phyloP scores from a whole-genome alignment of 495 filamentous ascomycete genomes.

The Penicillium arizonense region DNA sequence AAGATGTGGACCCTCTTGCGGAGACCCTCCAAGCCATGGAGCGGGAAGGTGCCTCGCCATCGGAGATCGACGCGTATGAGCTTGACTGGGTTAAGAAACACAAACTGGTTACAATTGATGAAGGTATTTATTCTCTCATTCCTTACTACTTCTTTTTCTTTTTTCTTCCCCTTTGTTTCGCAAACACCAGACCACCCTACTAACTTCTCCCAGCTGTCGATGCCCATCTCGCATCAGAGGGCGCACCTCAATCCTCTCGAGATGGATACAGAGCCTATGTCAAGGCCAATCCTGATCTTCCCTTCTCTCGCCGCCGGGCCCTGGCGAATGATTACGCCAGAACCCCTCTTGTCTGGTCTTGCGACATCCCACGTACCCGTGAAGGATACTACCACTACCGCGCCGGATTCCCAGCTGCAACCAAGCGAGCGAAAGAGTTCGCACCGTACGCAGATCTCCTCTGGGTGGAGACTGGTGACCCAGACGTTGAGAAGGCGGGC shows the following conservation, averaged over 20 bases:
- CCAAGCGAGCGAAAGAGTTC: conserved; percentile 88
- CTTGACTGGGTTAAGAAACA: conserved; percentile 87
- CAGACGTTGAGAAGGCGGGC: conserved; percentile 71
- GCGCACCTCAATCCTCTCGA: conserved; percentile 58
- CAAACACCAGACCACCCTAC: background rate
- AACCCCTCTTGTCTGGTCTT: conserved; percentile 73
- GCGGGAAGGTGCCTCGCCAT: conserved; percentile 65
- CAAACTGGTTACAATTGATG: conserved; percentile 86
- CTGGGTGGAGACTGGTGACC: conserved; percentile 95
- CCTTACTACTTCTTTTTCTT: too few species aligned
- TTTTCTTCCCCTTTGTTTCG: background rate
- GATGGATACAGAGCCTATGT: conserved; percentile 62
- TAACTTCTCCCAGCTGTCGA: conserved; percentile 57
- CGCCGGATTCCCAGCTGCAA: conserved; percentile 83
- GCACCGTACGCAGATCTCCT: conserved; percentile 92
- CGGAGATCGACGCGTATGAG: conserved; percentile 83
- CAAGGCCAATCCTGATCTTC: conserved; percentile 63
- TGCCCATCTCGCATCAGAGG: conserved; percentile 64
- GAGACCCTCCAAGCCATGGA: conserved; percentile 94
- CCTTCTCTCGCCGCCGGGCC: conserved; percentile 70
- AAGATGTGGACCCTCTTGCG: conserved; percentile 70
- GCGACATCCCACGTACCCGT: conserved; percentile 89
- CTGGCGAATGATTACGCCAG: conserved; percentile 66
- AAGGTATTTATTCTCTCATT: conserved; percentile 47
- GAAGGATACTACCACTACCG: conserved; percentile 97